Conservation (phyloP, 2,329 filamentous ascomycete species). For the Coniella lustricola region DNA sequence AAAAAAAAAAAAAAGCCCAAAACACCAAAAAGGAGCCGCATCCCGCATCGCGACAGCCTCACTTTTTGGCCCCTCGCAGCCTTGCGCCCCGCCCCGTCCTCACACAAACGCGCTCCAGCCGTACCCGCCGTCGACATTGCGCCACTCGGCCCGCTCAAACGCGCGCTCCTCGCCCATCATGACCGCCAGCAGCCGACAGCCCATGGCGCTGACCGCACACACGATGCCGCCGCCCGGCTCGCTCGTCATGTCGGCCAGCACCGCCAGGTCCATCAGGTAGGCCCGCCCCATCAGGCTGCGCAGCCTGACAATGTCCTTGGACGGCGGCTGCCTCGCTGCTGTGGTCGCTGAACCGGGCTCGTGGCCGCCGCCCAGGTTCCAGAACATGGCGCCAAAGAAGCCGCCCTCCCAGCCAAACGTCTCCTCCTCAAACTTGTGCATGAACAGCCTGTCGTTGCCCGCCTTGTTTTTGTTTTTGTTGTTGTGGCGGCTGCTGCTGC, state of each 20-base stretch:
- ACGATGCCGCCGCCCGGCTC: slow-evolving; percentile 53
- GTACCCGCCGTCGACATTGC: slow-evolving; percentile 70
- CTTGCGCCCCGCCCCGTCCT: not conserved
- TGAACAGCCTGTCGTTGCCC: slow-evolving; percentile 28
- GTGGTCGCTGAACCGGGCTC: slow-evolving; percentile 18
- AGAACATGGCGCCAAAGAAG: slow-evolving; percentile 77
- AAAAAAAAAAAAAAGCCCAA: not conserved
- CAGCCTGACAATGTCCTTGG: slow-evolving; percentile 54
- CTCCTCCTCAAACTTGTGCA: slow-evolving; percentile 65
- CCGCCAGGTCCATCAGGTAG: slow-evolving; percentile 73
- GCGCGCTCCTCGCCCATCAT: slow-evolving; percentile 80
- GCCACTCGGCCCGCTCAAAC: slow-evolving; percentile 56
- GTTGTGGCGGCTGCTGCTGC: slow-evolving; percentile 34
- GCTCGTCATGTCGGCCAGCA: slow-evolving; percentile 54
- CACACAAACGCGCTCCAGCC: slow-evolving; percentile 46
- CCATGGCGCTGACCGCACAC: slow-evolving; percentile 67
- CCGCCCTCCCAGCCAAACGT: slow-evolving; percentile 82
- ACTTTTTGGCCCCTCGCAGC: not conserved
- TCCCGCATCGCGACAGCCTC: not conserved
- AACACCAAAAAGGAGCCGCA: not conserved
- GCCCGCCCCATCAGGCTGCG: slow-evolving; percentile 71
- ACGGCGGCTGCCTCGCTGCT: slow-evolving; percentile 26
- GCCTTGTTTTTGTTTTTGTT: slow-evolving; percentile 33
- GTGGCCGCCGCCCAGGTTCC: slow-evolving; percentile 55
- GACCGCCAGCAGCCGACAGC: slow-evolving; percentile 69